Percentiles rank a stretch among this genome's conserved stretches.
Conservation (phyloP, 306 rosid genomes). For the Rubus parviflorus region DNA sequence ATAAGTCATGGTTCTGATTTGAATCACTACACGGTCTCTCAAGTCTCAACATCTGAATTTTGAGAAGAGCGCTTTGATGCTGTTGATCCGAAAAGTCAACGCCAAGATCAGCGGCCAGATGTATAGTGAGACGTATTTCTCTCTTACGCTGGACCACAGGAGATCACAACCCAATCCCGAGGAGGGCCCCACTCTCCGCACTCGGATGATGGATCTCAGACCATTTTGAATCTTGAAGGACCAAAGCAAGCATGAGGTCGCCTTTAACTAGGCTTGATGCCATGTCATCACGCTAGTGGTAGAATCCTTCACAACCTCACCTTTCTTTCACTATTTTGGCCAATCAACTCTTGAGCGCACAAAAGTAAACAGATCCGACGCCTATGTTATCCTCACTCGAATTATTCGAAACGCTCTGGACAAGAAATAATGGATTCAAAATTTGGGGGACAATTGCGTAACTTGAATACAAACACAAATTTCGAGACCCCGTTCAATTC, state of each 20-base stretch:
- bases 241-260: neutral
- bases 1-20: neutral
- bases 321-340: neutral
- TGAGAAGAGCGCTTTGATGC: neutral
- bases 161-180: neutral
- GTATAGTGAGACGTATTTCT: neutral
- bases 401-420: constrained; percentile 10
- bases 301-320: neutral
- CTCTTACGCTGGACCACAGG: neutral
- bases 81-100: neutral
- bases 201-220: constrained; percentile 24
- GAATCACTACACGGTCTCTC: neutral
- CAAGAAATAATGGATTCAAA: constrained; percentile 19
- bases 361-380: neutral
- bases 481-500: neutral
- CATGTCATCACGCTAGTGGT: constrained; percentile 17
- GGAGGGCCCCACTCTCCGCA: constrained; percentile 27
- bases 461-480: neutral
- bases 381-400: neutral
- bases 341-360: constrained; percentile 11
- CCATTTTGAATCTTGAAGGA: constrained; percentile 7
- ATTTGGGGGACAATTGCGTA: constrained; percentile 12
- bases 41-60: neutral
- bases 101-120: neutral
- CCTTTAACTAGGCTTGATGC: neutral